These are phyloP conservation scores for Conidiobolus coronatus DNA, from an alignment of 371 early-diverging fungal genomes.

Conservation along the genomic window DNA sequence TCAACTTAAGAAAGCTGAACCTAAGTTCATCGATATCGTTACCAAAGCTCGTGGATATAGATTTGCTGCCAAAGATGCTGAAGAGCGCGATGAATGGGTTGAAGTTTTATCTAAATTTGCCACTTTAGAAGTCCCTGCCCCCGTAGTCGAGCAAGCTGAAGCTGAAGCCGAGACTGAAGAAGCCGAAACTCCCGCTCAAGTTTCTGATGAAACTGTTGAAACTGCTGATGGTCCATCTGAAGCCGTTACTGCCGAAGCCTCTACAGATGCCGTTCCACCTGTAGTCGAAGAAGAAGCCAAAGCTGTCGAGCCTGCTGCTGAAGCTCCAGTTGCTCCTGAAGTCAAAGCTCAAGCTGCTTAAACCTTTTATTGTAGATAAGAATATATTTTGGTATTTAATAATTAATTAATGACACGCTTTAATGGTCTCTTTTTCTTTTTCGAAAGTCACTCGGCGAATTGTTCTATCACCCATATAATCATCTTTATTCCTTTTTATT, in stretches of 20 bases:
- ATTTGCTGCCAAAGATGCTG: not conserved
- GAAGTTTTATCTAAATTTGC: slow-evolving; percentile 1
- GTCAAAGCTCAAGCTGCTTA: not conserved
- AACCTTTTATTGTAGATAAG: no score
- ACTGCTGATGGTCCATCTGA: not conserved
- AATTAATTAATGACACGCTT: no score
- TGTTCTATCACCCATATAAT: no score
- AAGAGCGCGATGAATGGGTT: slow-evolving; percentile 3
- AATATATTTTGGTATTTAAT: no score
- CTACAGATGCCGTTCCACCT: not conserved
- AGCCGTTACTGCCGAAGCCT: not conserved
- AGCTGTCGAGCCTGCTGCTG: not conserved
- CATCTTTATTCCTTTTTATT: no score
- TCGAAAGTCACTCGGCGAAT: no score
- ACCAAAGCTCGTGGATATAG: not conserved
- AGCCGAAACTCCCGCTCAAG: not conserved
- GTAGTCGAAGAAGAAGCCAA: not conserved
- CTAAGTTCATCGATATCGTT: not conserved
- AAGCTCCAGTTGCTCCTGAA: not conserved
- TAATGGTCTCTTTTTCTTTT: no score
- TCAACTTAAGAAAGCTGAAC: not conserved
- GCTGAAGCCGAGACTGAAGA: not conserved
- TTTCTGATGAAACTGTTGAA: not conserved
- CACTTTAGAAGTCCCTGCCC: not conserved
- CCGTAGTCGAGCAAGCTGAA: not conserved